Percentiles rank a stretch among this genome's conserved stretches.
phyloP scores from a whole-genome alignment of 2,329 filamentous ascomycete genomes.

The Colletotrichum destructivum region DNA sequence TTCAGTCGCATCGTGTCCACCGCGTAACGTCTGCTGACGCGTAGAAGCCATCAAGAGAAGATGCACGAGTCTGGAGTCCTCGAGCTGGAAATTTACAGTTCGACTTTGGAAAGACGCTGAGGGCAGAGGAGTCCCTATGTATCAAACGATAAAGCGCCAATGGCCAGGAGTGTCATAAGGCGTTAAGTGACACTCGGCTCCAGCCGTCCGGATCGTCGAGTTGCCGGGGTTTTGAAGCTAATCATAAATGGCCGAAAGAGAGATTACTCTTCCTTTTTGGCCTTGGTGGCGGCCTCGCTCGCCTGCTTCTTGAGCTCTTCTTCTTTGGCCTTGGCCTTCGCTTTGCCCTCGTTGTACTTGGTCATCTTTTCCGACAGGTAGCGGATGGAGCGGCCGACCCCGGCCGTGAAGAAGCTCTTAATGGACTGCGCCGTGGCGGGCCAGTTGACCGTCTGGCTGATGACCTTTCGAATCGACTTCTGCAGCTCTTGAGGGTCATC shows the following conservation, averaged over 20 bases:
- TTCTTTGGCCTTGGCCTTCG: conserved; percentile 47
- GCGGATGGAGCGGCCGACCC: conserved; percentile 76
- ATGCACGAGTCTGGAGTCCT: neutral
- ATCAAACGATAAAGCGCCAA: conserved; percentile 12
- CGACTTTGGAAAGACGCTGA: neutral
- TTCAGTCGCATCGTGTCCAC: neutral
- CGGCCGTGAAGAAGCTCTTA: conserved; percentile 87
- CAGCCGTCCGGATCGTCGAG: neutral
- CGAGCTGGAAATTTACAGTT: conserved; percentile 22
- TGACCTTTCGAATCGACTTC: conserved; percentile 79
- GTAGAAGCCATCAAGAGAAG: neutral
- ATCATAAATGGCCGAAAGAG: too few relatives aligned
- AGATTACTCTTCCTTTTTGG: conserved; percentile 27
- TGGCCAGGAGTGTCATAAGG: conserved; percentile 4
- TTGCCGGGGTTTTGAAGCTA: neutral
- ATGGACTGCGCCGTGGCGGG: conserved; percentile 89
- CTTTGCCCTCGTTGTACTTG: conserved; percentile 70
- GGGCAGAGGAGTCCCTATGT: conserved; percentile 4
- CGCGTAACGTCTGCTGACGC: neutral
- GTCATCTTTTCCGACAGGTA: conserved; percentile 88
- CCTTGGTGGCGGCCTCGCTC: conserved; percentile 1
- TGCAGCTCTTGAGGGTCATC: conserved; percentile 78
- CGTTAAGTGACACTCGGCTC: neutral
- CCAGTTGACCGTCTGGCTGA: conserved; percentile 92
- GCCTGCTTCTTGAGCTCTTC: conserved; percentile 46